These are phyloP conservation scores for Ajuga chamaepitys DNA, from an alignment of 257 asterid species.

Conservation along the genomic window DNA sequence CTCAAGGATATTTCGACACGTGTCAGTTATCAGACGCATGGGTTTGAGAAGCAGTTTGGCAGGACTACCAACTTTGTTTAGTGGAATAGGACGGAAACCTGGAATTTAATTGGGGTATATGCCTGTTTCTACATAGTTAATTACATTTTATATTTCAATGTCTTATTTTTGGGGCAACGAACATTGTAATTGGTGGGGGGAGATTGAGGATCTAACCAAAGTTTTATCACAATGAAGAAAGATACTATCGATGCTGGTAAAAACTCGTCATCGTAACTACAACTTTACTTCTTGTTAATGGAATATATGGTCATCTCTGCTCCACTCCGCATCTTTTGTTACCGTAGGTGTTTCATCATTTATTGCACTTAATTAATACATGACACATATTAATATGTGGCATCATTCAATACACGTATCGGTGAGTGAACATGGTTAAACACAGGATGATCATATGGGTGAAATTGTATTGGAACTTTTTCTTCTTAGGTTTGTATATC, in stretches of 20 bases:
- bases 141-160: not conserved
- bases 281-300: not conserved
- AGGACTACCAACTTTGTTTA: not conserved
- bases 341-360: too few species aligned
- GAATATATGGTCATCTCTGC: too few species aligned
- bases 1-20: constrained; percentile 12
- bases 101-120: constrained; percentile 21
- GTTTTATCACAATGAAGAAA: not conserved
- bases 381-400: too few species aligned
- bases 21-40: not conserved
- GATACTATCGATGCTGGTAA: constrained; percentile 12
- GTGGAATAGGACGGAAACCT: not conserved
- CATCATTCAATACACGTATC: too few species aligned
- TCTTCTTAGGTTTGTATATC: too few species aligned
- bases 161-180: not conserved
- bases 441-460: too few species aligned
- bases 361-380: too few species aligned
- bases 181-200: constrained; percentile 15
- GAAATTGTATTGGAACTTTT: too few species aligned
- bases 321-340: too few species aligned
- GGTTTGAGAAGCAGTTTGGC: not conserved
- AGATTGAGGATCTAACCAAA: not conserved
- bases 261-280: constrained; percentile 17
- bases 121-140: constrained; percentile 15
- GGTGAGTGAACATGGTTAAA: too few species aligned